Conservation (phyloP, 1,139 yeast genomes). For the Protomyces inundatus region DNA sequence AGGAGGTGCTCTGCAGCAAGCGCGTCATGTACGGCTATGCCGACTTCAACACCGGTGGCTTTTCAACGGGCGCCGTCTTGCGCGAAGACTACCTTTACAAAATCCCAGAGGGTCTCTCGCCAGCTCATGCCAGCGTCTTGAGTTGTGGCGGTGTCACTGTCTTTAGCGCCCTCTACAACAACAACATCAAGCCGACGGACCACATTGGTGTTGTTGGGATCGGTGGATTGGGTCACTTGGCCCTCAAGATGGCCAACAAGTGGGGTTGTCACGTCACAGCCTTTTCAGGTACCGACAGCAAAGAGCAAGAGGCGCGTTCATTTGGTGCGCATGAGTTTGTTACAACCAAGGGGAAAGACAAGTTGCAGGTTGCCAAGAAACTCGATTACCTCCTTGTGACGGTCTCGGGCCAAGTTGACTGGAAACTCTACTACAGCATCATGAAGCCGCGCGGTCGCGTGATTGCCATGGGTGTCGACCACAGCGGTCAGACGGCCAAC, state of each 20-base stretch:
- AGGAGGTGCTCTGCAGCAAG: constrained; percentile 40
- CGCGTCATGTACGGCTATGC: constrained; percentile 10
- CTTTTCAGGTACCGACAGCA: constrained; percentile 40
- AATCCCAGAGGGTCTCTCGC: constrained; percentile 50
- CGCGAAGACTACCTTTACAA: constrained; percentile 44
- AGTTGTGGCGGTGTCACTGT: constrained; percentile 44
- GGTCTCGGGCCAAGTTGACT: constrained; percentile 19
- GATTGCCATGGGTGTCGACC: constrained; percentile 5
- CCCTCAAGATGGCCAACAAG: constrained; percentile 42
- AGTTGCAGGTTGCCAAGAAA: constrained; percentile 28
- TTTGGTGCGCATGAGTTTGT: constrained; percentile 43
- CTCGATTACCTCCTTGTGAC: constrained; percentile 24
- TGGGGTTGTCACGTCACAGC: constrained; percentile 43
- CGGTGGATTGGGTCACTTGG: constrained; percentile 47
- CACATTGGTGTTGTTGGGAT: constrained; percentile 43
- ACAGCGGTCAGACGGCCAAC: constrained; percentile 3
- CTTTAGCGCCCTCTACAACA: constrained; percentile 42
- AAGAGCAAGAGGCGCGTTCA: constrained; percentile 39
- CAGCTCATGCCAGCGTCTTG: constrained; percentile 44
- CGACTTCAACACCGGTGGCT: constrained; percentile 18
- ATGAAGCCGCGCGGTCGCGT: constrained; percentile 16
- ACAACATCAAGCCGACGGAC: constrained; percentile 38
- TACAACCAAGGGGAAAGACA: constrained; percentile 36
- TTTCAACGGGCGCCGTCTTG: constrained; percentile 11
- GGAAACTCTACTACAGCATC: constrained; percentile 14